Percentiles rank a stretch among this genome's conserved stretches.
phyloP scores from a whole-genome alignment of 257 asterid genomes.

The Eucommia ulmoides region DNA sequence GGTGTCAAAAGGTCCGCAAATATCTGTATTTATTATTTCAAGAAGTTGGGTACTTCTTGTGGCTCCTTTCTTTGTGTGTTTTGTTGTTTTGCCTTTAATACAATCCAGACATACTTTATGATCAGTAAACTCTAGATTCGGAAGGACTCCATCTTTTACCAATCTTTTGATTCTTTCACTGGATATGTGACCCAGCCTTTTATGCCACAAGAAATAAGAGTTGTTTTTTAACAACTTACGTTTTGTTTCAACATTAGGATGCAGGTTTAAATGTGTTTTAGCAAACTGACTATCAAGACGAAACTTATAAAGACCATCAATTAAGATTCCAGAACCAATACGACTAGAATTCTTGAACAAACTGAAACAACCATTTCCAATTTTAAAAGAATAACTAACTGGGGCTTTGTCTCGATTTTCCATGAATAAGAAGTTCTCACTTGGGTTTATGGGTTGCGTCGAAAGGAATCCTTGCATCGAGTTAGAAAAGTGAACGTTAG shows the following conservation, averaged over 20 bases:
- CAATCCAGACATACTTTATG: neutral
- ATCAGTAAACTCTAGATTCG: neutral
- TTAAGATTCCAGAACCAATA: neutral
- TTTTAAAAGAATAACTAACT: neutral
- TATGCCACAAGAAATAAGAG: neutral
- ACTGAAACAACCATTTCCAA: constrained; percentile 3
- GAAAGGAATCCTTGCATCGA: neutral
- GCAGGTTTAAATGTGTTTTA: neutral
- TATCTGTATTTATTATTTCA: neutral
- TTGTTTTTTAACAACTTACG: neutral
- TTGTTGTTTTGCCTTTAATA: neutral
- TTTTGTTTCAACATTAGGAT: neutral
- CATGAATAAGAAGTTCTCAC: neutral
- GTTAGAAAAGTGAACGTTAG: neutral
- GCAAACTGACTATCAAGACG: neutral
- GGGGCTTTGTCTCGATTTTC: neutral
- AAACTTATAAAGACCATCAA: neutral
- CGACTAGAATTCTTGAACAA: neutral
- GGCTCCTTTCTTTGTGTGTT: neutral
- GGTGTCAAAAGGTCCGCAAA: neutral
- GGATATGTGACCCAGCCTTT: constrained; percentile 3
- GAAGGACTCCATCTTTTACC: neutral
- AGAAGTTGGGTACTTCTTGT: neutral
- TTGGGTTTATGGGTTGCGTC: neutral
- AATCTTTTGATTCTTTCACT: neutral